A percentile compares a stretch with the other conserved stretches of the same genome.
Evolutionary conservation across 768 basidiomycete genomes (phyloP).

Genomic region (Strobilomyces confusus): DNA sequence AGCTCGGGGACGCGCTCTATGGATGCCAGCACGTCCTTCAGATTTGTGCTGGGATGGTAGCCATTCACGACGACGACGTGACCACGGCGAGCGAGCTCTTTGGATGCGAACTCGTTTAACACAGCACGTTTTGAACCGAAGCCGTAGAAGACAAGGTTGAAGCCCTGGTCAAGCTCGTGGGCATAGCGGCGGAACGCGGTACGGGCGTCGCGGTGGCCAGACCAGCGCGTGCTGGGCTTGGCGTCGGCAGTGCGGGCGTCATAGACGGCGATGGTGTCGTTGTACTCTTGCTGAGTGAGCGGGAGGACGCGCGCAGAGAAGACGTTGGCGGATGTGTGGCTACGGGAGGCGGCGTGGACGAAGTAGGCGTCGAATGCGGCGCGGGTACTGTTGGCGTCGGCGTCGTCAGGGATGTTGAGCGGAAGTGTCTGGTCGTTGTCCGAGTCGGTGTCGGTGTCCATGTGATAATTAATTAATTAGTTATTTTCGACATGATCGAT

Average conservation of each 20-base stretch:
- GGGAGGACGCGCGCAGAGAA: conserved; percentile 76
- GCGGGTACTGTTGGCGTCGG: conserved; percentile 22
- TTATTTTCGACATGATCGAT: conserved; percentile 27
- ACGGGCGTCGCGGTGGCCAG: conserved; percentile 7
- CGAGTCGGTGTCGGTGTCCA: conserved; percentile 30
- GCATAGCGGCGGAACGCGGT: conserved; percentile 56
- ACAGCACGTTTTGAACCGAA: conserved; percentile 80
- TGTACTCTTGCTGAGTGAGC: conserved; percentile 62
- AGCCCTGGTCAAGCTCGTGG: conserved; percentile 74
- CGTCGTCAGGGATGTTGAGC: conserved; percentile 10
- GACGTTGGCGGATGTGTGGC: conserved; percentile 73
- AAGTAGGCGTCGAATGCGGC: conserved; percentile 89
- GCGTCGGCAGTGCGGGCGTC: conserved; percentile 12
- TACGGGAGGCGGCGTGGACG: conserved; percentile 52
- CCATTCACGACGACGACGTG: conserved; percentile 78
- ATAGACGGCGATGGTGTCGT: conserved; percentile 28
- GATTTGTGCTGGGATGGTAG: conserved; percentile 61
- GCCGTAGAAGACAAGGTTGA: conserved; percentile 86
- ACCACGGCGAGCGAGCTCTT: conserved; percentile 53
- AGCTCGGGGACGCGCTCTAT: conserved; percentile 42
- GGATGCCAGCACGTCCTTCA: conserved; percentile 65
- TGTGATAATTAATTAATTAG: conserved; percentile 19
- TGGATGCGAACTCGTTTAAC: conserved; percentile 70
- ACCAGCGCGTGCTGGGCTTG: conserved; percentile 19
- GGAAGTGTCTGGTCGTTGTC: conserved; percentile 24